Evolutionary conservation across 306 rosid genomes (phyloP).

Genomic region (Cucurbita moschata): DNA sequence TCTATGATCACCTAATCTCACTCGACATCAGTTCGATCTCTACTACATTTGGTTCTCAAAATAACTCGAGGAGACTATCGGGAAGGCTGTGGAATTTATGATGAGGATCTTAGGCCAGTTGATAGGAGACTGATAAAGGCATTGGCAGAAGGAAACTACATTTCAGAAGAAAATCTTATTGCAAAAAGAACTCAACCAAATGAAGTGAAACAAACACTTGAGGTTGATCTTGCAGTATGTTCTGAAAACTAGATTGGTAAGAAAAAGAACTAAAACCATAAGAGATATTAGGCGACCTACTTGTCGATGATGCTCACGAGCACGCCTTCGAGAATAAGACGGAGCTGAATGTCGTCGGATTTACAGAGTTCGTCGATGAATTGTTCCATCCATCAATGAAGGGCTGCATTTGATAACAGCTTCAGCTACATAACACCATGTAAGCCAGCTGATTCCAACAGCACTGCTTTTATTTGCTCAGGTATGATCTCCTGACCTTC

Average conservation of each 20-base stretch:
- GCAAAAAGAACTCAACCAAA: not conserved
- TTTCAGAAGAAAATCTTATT: not conserved
- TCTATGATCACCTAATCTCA: too few relatives aligned
- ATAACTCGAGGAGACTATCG: too few relatives aligned
- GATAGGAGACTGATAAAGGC: not conserved
- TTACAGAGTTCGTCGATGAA: not conserved
- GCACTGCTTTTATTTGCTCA: slow-evolving; percentile 73
- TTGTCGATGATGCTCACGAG: not conserved
- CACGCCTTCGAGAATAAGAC: not conserved
- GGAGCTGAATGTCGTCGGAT: not conserved
- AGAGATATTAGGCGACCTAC: not conserved
- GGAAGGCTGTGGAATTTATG: not conserved
- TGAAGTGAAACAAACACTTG: not conserved
- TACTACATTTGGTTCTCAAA: not conserved
- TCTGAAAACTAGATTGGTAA: not conserved
- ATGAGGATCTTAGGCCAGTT: not conserved
- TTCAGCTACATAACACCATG: slow-evolving; percentile 42
- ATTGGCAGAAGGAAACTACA: not conserved
- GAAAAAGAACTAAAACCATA: not conserved
- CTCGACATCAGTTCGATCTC: too few relatives aligned
- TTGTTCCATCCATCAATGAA: not conserved
- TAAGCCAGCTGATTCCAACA: slow-evolving; percentile 66
- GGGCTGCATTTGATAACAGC: not conserved
- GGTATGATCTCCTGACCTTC: slow-evolving; percentile 77
- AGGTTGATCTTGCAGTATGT: not conserved